phyloP scores from a whole-genome alignment of 768 basidiomycete species.

The Tulasnella sp. region DNA sequence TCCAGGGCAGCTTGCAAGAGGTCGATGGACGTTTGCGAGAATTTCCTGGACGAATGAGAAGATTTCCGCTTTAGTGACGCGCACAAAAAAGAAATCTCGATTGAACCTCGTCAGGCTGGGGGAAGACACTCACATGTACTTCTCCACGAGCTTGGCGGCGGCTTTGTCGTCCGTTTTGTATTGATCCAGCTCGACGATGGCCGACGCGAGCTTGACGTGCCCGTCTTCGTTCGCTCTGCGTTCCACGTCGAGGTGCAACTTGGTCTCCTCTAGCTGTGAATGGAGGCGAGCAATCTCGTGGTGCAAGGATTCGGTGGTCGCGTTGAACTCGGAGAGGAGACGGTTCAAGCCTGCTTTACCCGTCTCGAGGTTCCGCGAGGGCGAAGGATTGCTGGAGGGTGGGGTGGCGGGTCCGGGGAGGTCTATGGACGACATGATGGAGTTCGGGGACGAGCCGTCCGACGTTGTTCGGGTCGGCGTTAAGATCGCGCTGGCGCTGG shows the following conservation, averaged over 20 bases:
- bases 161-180: slow-evolving; percentile 20
- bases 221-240: slow-evolving; percentile 33
- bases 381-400: not conserved
- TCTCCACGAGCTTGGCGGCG: slow-evolving; percentile 71
- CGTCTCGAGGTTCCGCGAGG: not conserved
- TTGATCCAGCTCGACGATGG: slow-evolving; percentile 39
- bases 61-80: too few species aligned
- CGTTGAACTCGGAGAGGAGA: slow-evolving; percentile 39
- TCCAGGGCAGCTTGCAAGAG: slow-evolving; percentile 49
- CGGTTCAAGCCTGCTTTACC: slow-evolving; percentile 39
- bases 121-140: slow-evolving; percentile 78
- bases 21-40: slow-evolving; percentile 65
- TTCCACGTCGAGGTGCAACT: slow-evolving; percentile 37
- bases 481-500: not conserved
- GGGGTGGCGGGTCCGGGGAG: not conserved
- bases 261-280: slow-evolving; percentile 33
- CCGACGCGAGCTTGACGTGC: slow-evolving; percentile 34
- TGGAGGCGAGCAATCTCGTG: slow-evolving; percentile 33
- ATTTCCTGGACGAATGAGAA: slow-evolving; percentile 48
- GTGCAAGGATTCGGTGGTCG: slow-evolving; percentile 37
- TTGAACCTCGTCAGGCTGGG: not conserved
- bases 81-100: too few species aligned
- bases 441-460: not conserved
- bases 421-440: not conserved
- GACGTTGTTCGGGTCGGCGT: not conserved